Percentiles rank a stretch among this genome's conserved stretches.
Conservation (phyloP, 306 rosid genomes). For the Coriaria nepalensis region DNA sequence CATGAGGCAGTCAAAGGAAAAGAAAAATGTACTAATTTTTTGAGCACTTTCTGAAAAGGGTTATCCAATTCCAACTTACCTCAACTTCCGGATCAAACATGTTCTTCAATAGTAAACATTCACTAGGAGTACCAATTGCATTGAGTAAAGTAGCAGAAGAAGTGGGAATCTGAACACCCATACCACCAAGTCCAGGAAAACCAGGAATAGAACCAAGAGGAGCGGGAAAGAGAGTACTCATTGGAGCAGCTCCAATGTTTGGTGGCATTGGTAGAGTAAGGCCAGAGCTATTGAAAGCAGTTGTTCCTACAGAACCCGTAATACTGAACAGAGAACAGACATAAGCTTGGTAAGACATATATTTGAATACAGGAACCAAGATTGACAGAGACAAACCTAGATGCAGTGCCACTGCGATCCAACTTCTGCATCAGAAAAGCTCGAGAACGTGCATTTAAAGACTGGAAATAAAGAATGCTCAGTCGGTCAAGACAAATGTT, state of each 20-base stretch:
- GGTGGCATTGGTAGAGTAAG: constrained; percentile 33
- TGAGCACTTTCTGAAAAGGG: no score
- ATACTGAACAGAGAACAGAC: constrained; percentile 32
- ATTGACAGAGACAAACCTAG: constrained; percentile 39
- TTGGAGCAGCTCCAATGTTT: constrained; percentile 24
- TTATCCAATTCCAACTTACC: constrained; percentile 29
- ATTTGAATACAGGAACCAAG: constrained; percentile 11
- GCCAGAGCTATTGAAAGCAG: constrained; percentile 36
- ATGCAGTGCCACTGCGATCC: constrained; percentile 72
- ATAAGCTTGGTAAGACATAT: constrained; percentile 14
- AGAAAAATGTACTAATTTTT: neutral
- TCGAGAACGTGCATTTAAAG: constrained; percentile 73
- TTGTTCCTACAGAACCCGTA: constrained; percentile 39
- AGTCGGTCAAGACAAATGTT: constrained; percentile 9
- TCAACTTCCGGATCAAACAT: constrained; percentile 89
- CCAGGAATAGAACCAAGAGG: constrained; percentile 38
- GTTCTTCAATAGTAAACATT: constrained; percentile 67
- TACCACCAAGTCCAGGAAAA: constrained; percentile 40
- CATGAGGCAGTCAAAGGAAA: neutral
- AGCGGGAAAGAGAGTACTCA: constrained; percentile 29
- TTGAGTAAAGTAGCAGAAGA: constrained; percentile 32
- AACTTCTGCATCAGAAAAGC: constrained; percentile 90
- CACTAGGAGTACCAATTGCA: constrained; percentile 74
- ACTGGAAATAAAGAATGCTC: constrained; percentile 34
- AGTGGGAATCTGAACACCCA: constrained; percentile 49